Evolutionary conservation across 768 basidiomycete genomes (phyloP).

Genomic region (Porphyrellus cyaneotinctus): DNA sequence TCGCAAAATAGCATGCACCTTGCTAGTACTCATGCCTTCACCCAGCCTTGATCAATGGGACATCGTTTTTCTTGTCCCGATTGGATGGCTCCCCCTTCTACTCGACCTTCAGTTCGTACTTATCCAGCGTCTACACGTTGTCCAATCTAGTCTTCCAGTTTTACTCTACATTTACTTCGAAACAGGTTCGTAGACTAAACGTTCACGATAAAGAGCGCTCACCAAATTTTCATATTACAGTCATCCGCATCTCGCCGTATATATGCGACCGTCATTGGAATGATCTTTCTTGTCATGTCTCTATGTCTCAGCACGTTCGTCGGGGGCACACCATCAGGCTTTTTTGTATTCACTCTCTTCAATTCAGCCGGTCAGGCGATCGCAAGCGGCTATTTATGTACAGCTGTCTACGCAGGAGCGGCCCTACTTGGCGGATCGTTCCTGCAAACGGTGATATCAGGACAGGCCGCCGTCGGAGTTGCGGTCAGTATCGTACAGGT

Average conservation of each 20-base stretch:
- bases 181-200: slow-evolving; percentile 45
- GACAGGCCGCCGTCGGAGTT: slow-evolving; percentile 83
- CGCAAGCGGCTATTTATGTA: slow-evolving; percentile 72
- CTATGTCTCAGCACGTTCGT: slow-evolving; percentile 67
- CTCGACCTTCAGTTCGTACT: slow-evolving; percentile 60
- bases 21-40: slow-evolving; percentile 1
- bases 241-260: slow-evolving; percentile 56
- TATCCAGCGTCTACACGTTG: slow-evolving; percentile 59
- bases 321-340: slow-evolving; percentile 46
- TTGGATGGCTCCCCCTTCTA: slow-evolving; percentile 56
- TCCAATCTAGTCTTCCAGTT: slow-evolving; percentile 68
- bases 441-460: slow-evolving; percentile 74
- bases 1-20: neutral
- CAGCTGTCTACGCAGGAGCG: slow-evolving; percentile 74
- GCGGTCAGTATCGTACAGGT: slow-evolving; percentile 77
- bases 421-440: slow-evolving; percentile 71
- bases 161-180: slow-evolving; percentile 67
- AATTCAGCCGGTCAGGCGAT: slow-evolving; percentile 56
- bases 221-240: slow-evolving; percentile 33
- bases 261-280: slow-evolving; percentile 45
- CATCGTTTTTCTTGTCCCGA: slow-evolving; percentile 74
- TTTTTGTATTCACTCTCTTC: slow-evolving; percentile 63
- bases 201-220: neutral
- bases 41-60: slow-evolving; percentile 80
- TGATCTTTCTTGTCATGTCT: slow-evolving; percentile 52